Base-by-base conservation (phyloP, 2,329 filamentous ascomycete species). In the Plectosphaerella cucumerina region DNA sequence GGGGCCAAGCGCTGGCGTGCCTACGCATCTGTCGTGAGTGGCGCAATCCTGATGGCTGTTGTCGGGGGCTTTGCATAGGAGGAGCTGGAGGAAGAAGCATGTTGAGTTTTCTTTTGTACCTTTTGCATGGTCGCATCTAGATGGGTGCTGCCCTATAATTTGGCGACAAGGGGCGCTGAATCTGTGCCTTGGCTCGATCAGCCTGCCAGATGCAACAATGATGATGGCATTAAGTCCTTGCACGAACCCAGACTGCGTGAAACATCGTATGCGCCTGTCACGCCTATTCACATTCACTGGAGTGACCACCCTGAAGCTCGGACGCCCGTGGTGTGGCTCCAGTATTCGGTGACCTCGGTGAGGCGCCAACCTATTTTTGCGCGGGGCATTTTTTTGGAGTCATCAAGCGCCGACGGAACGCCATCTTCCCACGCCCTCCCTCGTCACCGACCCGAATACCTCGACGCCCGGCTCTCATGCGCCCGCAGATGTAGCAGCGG, bases 31-130 rank as follows among this genome's bases (percentile, higher is more conserved):
- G 85, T 90, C 2, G 73, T 85, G 23, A 70, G 72, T 1, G 87
- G 87, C 0, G 84, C 87, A 0, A 70, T 77, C 47, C 72, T 87
- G 47, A 90, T 90, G 87, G 85, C 85, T 33, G 64, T 83, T 14
- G 85, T 90, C 1, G 86, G 86, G 1, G 86, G 86, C 9, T 89
- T 88, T 77, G 86, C 86, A 10, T 89, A 66, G 65, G 22, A 31
- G 8, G 9, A 9, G 26, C 8, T 39, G 15, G 35, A 6, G 18
- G 15, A 17, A 17, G 50, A 47, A 50, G n/a, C n/a, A 41, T 44
- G 35, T 3, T 18, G 47, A 35, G n/a, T 41, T 47, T 50, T 46
- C 44, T 44, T 26, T 45, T 47, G 10, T 23, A 6, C 37, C 22
- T n/a, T n/a, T n/a, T 31, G 26, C 26, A 31, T 31, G 26, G 26